Percentiles rank a stretch among this genome's conserved stretches.
Evolutionary conservation across 345 rosid genomes (phyloP).

Genomic region (Melaleuca quinquenervia): DNA sequence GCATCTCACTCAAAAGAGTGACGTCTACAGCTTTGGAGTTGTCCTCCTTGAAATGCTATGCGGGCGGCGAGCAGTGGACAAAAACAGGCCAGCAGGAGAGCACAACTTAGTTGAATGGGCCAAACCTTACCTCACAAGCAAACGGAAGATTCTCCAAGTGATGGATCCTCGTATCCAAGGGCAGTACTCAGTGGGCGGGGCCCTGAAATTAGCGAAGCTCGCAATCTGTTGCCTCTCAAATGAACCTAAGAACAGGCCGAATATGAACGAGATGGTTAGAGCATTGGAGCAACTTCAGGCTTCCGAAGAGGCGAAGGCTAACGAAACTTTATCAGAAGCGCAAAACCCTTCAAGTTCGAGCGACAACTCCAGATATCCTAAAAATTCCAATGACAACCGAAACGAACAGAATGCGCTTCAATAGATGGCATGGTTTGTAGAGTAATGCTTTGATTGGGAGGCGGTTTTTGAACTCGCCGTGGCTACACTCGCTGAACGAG

Average conservation of each 20-base stretch:
- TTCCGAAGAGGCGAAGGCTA: constrained; percentile 3
- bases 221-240: constrained; percentile 59
- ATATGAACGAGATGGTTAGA: constrained; percentile 60
- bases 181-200: constrained; percentile 38
- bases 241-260: constrained; percentile 72
- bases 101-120: constrained; percentile 92
- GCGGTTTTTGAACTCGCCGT: not conserved
- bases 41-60: constrained; percentile 84
- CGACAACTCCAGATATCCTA: not conserved
- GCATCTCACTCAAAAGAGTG: constrained; percentile 71
- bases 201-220: constrained; percentile 41
- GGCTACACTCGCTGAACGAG: not conserved
- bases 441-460: not conserved
- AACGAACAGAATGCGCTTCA: not conserved
- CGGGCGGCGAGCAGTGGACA: constrained; percentile 71
- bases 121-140: constrained; percentile 60
- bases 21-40: constrained; percentile 87
- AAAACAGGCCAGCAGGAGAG: constrained; percentile 69
- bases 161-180: constrained; percentile 62
- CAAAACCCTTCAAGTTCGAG: not conserved
- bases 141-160: constrained; percentile 61
- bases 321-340: not conserved
- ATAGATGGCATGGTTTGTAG: not conserved
- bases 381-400: not conserved
- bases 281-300: constrained; percentile 50